phyloP scores from a whole-genome alignment of 768 basidiomycete species.

The Mycena indigotica region DNA sequence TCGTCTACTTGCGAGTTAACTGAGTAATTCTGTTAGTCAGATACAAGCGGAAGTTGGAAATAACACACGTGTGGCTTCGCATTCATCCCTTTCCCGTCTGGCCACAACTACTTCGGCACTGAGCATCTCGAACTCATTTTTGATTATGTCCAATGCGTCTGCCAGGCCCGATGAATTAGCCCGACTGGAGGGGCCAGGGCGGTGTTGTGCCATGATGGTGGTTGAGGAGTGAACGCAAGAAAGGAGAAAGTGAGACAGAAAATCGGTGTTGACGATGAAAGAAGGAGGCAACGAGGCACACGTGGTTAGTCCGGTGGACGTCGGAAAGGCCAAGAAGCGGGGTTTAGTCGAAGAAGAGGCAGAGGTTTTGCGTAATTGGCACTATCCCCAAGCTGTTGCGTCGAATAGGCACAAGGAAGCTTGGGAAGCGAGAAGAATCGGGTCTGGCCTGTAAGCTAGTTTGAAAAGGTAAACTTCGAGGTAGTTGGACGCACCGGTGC shows the following conservation, averaged over 20 bases:
- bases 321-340: not conserved
- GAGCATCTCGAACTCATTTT: conserved; percentile 69
- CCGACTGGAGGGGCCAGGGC: not conserved
- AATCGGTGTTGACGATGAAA: not conserved
- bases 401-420: not conserved
- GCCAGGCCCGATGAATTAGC: conserved; percentile 33
- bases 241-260: not conserved
- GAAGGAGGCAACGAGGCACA: not conserved
- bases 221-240: not conserved
- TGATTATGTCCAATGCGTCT: conserved; percentile 67
- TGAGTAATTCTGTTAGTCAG: conserved; percentile 24
- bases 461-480: not conserved
- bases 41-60: conserved; percentile 1
- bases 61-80: conserved; percentile 64
- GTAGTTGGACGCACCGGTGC: no score
- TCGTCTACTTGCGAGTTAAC: conserved; percentile 71
- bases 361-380: not conserved
- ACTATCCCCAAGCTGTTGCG: not conserved
- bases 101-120: conserved; percentile 55
- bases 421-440: not conserved
- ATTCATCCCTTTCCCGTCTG: conserved; percentile 70
- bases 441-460: not conserved
- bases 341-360: not conserved
- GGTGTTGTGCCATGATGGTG: no score
- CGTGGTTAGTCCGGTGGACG: not conserved